A percentile compares a stretch with the other conserved stretches of the same genome.
Evolutionary conservation across 2,329 filamentous ascomycete species (phyloP).

Genomic region (Leptosphaerulina australis): DNA sequence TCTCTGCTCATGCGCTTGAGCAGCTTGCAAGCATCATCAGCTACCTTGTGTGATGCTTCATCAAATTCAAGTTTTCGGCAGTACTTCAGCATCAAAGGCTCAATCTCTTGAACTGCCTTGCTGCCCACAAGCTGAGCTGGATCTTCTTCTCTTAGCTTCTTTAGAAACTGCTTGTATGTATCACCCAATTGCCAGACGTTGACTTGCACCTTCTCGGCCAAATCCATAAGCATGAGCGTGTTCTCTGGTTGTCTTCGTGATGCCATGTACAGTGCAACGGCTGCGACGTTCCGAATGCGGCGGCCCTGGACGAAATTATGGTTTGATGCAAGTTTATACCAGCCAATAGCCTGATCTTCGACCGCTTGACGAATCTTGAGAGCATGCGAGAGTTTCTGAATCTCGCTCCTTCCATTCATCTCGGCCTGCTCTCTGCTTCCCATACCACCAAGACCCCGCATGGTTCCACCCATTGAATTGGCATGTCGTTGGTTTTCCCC

Average conservation of each 20-base stretch:
- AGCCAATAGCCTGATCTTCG: constrained; percentile 48
- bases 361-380: constrained; percentile 48
- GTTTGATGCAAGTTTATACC: constrained; percentile 61
- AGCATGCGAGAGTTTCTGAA: constrained; percentile 48
- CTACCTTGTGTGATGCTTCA: constrained; percentile 78
- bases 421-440: constrained; percentile 67
- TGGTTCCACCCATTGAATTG: constrained; percentile 60
- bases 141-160: constrained; percentile 69
- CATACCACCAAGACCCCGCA: constrained; percentile 55
- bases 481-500: constrained; percentile 83
- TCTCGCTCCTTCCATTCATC: constrained; percentile 58
- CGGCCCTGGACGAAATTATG: constrained; percentile 70
- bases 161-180: constrained; percentile 82
- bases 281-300: constrained; percentile 80
- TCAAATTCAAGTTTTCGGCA: constrained; percentile 92
- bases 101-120: constrained; percentile 72
- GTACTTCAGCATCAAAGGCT: constrained; percentile 90
- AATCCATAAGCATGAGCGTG: constrained; percentile 90
- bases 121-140: constrained; percentile 34
- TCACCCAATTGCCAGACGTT: constrained; percentile 93
- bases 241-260: constrained; percentile 81
- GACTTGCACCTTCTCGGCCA: constrained; percentile 81
- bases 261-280: constrained; percentile 89
- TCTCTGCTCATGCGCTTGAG: constrained; percentile 93
- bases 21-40: constrained; percentile 84